These are phyloP conservation scores for Leptographium lundbergii DNA, from an alignment of 2,329 filamentous ascomycete species.

Conservation along the genomic window DNA sequence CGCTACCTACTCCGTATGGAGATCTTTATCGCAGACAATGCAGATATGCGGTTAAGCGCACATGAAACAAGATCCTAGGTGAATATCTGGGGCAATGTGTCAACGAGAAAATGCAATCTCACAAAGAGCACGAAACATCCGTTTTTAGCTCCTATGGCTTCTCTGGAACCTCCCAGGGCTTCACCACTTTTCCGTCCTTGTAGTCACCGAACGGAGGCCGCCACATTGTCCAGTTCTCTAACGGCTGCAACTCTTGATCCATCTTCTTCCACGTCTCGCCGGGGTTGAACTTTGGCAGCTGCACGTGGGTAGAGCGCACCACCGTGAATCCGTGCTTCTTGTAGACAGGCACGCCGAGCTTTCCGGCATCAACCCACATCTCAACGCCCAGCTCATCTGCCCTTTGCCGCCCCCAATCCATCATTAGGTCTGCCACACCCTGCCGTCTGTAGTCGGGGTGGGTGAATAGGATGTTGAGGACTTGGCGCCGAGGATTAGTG, in stretches of 20 bases:
- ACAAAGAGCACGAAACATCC: too few relatives aligned
- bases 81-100: too few relatives aligned
- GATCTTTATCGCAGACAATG: too few relatives aligned
- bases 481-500: not conserved
- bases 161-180: not conserved
- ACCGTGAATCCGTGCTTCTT: not conserved
- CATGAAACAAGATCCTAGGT: too few relatives aligned
- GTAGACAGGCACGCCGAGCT: not conserved
- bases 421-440: not conserved
- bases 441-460: not conserved
- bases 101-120: too few relatives aligned
- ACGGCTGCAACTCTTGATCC: not conserved
- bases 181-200: not conserved
- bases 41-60: too few relatives aligned
- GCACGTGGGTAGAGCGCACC: not conserved
- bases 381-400: constrained; percentile 1
- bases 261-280: not conserved
- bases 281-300: not conserved
- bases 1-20: too few relatives aligned
- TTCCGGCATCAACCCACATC: not conserved
- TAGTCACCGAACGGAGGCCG: not conserved
- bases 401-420: not conserved
- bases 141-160: not conserved
- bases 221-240: not conserved
- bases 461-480: constrained; percentile 1